phyloP scores from a whole-genome alignment of 441 rosid genomes.

The Bocquillonia castaneifolia region DNA sequence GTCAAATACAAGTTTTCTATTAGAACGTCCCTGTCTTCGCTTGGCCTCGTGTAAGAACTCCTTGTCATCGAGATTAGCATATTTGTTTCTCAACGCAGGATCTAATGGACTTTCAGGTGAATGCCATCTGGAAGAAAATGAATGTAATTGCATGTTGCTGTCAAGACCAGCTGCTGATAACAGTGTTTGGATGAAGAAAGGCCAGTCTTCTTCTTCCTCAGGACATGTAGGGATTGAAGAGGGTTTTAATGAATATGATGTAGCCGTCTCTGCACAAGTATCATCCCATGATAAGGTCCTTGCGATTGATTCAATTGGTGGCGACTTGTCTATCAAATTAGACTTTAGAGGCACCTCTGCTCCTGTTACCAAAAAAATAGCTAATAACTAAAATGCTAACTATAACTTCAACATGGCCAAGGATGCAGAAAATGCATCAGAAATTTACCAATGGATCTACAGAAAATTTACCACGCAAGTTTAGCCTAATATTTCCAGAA shows the following conservation, averaged over 20 bases:
- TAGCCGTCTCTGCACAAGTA: slow-evolving; percentile 39
- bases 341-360: slow-evolving; percentile 38
- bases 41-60: slow-evolving; percentile 55
- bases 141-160: slow-evolving; percentile 27
- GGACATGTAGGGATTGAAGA: slow-evolving; percentile 27
- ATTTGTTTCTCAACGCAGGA: slow-evolving; percentile 51
- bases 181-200: slow-evolving; percentile 41
- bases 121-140: slow-evolving; percentile 52
- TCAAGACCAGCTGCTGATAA: slow-evolving; percentile 56
- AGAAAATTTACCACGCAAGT: slow-evolving; percentile 36
- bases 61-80: slow-evolving; percentile 40
- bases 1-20: slow-evolving; percentile 63
- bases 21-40: slow-evolving; percentile 58
- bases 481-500: slow-evolving; percentile 39
- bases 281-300: slow-evolving; percentile 72
- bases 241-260: slow-evolving; percentile 39
- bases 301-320: slow-evolving; percentile 77
- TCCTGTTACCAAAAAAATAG: slow-evolving; percentile 35
- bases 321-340: slow-evolving; percentile 79
- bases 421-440: background rate
- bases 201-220: slow-evolving; percentile 59
- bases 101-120: slow-evolving; percentile 73
- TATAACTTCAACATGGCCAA: background rate
- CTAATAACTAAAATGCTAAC: background rate
- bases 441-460: background rate